Evolutionary conservation across 2,329 filamentous ascomycete genomes (phyloP).

Genomic region (Beauveria bassiana): DNA sequence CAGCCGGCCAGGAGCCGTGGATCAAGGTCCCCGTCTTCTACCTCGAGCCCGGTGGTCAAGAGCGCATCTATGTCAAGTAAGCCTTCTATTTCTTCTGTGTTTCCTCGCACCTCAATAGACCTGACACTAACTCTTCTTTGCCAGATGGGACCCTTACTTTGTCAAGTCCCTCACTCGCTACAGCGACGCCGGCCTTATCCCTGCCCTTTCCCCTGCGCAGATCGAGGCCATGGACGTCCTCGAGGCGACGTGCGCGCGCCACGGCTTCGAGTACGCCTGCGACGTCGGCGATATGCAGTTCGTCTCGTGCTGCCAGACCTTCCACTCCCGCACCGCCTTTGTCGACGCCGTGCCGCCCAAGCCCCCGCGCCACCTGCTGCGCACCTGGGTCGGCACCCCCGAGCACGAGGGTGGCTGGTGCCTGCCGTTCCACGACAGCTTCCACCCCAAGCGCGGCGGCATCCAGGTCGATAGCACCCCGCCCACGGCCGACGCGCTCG

Average conservation of each 20-base stretch:
- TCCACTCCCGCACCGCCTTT: slow-evolving; percentile 12
- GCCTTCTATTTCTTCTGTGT: not conserved
- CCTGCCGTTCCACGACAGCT: slow-evolving; percentile 71
- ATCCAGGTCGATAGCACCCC: slow-evolving; percentile 79
- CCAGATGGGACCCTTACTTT: slow-evolving; percentile 89
- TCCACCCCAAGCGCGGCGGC: slow-evolving; percentile 79
- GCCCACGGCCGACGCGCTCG: slow-evolving; percentile 46
- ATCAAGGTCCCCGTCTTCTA: slow-evolving; percentile 68
- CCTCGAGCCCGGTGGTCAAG: slow-evolving; percentile 51
- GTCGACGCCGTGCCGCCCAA: slow-evolving; percentile 52
- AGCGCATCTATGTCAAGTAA: slow-evolving; percentile 55
- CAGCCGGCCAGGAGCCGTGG: slow-evolving; percentile 64
- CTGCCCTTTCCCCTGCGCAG: slow-evolving; percentile 62
- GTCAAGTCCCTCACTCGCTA: slow-evolving; percentile 69
- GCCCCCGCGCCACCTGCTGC: slow-evolving; percentile 69
- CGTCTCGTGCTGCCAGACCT: slow-evolving; percentile 12
- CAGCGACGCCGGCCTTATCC: slow-evolving; percentile 64
- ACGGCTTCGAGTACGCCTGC: slow-evolving; percentile 10
- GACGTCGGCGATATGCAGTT: slow-evolving; percentile 83
- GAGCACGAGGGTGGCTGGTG: slow-evolving; percentile 80
- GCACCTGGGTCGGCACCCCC: slow-evolving; percentile 77
- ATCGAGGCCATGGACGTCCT: slow-evolving; percentile 47
- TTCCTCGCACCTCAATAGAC: not conserved
- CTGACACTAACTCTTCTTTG: slow-evolving; percentile 21
- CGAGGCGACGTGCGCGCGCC: slow-evolving; percentile 63